Evolutionary conservation across 75 land plant species (phyloP), one percentile per base, ranked within the genome.

Genomic region (Azolla pinnata): DNA sequence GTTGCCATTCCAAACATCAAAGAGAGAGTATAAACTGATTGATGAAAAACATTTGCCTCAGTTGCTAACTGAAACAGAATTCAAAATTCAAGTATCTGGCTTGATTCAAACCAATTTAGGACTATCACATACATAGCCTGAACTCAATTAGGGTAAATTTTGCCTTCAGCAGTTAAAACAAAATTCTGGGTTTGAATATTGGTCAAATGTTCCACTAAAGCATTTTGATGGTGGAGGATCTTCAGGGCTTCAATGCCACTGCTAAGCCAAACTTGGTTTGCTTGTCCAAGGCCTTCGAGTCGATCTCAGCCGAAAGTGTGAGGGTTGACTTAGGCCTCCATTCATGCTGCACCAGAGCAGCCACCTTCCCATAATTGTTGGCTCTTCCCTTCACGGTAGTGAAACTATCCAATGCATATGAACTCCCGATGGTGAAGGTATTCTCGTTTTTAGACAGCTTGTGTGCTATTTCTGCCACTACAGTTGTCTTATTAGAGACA

Each of bases 291-390:
- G 78, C 71, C 40, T 74, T 75, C 35, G 78, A 66, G 49, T 74
- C 77, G 24, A 74, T 68, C 54, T 74, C 77, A 26, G 70, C 78
- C 44, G 77, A 75, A 54, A 75, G 21, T 10, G 76, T 75, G 44
- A 75, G 54, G 49, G 64, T 34, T 10, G 78, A 73, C 56, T 73
- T 75, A 12, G 78, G 78, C 71, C 79, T 59, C 78, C 78, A 75
- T 65, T 75, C 78, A 29, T 75, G 78, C 70, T 75, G 78, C 29
- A 75, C 59, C 10, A 75, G 71, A 25, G 59, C 70, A 9, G 69
- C 78, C 46, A 75, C 63, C 52, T 59, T 73, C 45, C 78, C 78
- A 56, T 75, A 69, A 29, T 73, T 75, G 54, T 75, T 61, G 30
- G 66, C 28, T 44, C 78, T 60, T 10, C 65, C 53, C 60, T 75